These are phyloP conservation scores for Citrus trifoliata DNA, from an alignment of 345 rosid species.

Conservation along the genomic window DNA sequence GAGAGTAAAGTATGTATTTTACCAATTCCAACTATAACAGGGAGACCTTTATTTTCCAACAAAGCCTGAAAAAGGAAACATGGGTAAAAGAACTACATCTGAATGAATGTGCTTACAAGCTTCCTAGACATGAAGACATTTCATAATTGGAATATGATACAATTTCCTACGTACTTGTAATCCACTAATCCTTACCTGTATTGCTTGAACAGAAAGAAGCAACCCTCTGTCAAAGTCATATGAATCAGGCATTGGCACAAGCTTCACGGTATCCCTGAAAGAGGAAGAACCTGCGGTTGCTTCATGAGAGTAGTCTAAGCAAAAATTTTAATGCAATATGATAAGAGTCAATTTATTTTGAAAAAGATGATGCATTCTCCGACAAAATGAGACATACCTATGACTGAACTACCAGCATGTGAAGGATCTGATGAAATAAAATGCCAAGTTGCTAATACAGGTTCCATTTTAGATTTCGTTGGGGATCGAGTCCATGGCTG, in stretches of 20 bases:
- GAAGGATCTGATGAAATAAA: constrained; percentile 56
- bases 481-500: constrained; percentile 99
- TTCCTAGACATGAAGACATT: background rate
- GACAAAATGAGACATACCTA: constrained; percentile 53
- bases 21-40: constrained; percentile 97
- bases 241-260: constrained; percentile 96
- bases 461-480: constrained; percentile 95
- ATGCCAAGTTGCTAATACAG: constrained; percentile 75
- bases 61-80: constrained; percentile 62
- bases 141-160: background rate
- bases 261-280: constrained; percentile 88
- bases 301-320: constrained; percentile 84
- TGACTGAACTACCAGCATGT: constrained; percentile 41
- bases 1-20: constrained; percentile 18
- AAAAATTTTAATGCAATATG: constrained; percentile 23
- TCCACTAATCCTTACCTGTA: constrained; percentile 64
- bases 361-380: constrained; percentile 1
- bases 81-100: constrained; percentile 2
- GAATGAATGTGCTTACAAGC: background rate
- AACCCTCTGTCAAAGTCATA: constrained; percentile 95
- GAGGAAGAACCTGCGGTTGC: constrained; percentile 93
- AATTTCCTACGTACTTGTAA: constrained; percentile 13
- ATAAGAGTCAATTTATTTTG: constrained; percentile 12
- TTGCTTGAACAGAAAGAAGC: constrained; percentile 98
- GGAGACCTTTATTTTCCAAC: constrained; percentile 87